Base-by-base conservation (phyloP, 2,329 filamentous ascomycete species). In the Mycogone perniciosa region DNA sequence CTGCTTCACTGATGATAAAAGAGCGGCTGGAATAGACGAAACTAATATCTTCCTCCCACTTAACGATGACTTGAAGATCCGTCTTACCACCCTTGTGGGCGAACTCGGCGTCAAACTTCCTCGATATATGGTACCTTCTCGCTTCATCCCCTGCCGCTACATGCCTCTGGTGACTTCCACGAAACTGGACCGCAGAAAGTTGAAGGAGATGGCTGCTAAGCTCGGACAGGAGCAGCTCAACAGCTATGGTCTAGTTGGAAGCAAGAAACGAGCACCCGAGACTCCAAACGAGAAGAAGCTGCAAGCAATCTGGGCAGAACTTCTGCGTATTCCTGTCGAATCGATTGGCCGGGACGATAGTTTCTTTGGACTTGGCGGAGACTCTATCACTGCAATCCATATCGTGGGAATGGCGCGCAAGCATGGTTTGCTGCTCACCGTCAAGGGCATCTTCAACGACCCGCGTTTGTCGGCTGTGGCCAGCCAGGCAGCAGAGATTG, bases 211-310 rank as follows among this genome's bases (percentile, higher is more conserved):
- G 42, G 46, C 48, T 6, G 3, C 38, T 11, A 20, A n/a, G 2
- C 48, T 52, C 7, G 35, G 31, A 13, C 43, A 39, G 7, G 44
- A 51, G 4, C 51, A 55, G 11, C 49, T 59, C 10, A 50, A 47
- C n/a, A 26, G 46, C 20, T 56, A 59, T 43, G 55, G 60, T 4
- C 60, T 64, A 43, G 44, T 61, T 20, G 57, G 52, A 11, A 54
- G 48, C 31, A 20, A 20, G 20, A 55, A 50, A 30, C 46, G 46
- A 5, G 33, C 30, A 1, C 50, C 51, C 26, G 41, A 47, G 31
- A 56, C 58, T 5, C 56, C 58, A n/a, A 52, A 57, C 11, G 57
- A 62, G 31, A 58, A 26, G 10, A 33, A 26, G 1, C n/a, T 50
- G 13, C 48, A 50, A 34, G 6, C 13, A 7, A 31, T 50, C 27